Conservation (phyloP, 1,284 basidiomycete species). For the Malassezia brasiliensis region DNA sequence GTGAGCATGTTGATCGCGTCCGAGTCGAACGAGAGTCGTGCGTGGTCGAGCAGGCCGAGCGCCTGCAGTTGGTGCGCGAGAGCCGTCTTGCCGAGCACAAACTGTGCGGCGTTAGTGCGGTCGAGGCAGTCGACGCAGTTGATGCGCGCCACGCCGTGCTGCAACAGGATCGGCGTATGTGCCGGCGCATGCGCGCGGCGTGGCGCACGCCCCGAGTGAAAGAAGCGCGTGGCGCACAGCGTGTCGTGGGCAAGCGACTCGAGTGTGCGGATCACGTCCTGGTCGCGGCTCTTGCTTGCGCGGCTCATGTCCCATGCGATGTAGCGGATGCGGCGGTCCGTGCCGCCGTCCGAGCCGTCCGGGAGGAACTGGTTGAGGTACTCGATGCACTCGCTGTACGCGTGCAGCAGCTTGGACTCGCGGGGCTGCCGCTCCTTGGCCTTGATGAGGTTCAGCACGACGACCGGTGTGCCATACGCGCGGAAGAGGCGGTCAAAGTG, state of each 20-base stretch:
- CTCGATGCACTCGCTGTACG: slow-evolving; percentile 81
- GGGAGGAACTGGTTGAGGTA: slow-evolving; percentile 96
- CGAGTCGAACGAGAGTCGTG: slow-evolving; percentile 80
- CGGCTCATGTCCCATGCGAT: slow-evolving; percentile 80
- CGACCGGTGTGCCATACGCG: slow-evolving; percentile 80
- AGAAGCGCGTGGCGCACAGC: slow-evolving; percentile 82
- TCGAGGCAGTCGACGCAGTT: slow-evolving; percentile 81
- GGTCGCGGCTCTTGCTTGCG: slow-evolving; percentile 63
- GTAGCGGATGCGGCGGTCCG: slow-evolving; percentile 76
- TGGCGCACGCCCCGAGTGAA: slow-evolving; percentile 58
- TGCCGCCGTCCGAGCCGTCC: slow-evolving; percentile 14
- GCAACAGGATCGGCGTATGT: slow-evolving; percentile 59
- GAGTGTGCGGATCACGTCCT: slow-evolving; percentile 89
- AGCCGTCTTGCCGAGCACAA: slow-evolving; percentile 90
- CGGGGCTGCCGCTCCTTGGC: slow-evolving; percentile 60
- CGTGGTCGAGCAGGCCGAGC: slow-evolving; percentile 62
- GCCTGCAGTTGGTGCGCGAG: slow-evolving; percentile 92
- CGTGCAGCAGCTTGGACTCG: slow-evolving; percentile 83
- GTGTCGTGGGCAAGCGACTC: slow-evolving; percentile 93
- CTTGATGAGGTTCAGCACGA: slow-evolving; percentile 83
- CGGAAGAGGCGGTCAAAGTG: slow-evolving; percentile 89
- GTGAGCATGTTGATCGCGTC: slow-evolving; percentile 95
- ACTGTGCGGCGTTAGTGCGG: slow-evolving; percentile 86
- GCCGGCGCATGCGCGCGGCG: neutral
- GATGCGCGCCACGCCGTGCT: slow-evolving; percentile 65